Conservation (phyloP, 202 grass and related monocot genomes). For the Alloteropsis angusta region DNA sequence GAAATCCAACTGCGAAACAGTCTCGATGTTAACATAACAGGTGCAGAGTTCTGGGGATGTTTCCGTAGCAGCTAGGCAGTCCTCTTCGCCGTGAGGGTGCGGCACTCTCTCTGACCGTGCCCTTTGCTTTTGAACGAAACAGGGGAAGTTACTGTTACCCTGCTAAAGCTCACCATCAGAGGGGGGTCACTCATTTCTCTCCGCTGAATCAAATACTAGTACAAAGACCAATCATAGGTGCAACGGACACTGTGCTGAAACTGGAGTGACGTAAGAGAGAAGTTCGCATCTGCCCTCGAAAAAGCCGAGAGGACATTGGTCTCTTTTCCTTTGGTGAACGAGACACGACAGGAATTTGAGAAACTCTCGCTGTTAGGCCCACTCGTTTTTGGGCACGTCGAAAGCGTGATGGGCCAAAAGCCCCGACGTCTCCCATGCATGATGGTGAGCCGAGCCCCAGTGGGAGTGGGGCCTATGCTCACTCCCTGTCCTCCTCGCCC, state of each 20-base stretch:
- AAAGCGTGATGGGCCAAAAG: conserved; percentile 16
- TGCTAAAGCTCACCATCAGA: too few relatives aligned
- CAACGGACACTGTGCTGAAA: background rate
- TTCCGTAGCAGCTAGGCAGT: background rate
- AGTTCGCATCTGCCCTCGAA: background rate
- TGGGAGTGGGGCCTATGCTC: background rate
- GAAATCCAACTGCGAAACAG: background rate
- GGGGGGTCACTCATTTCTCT: background rate
- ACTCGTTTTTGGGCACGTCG: conserved; percentile 27
- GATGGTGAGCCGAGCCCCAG: background rate
- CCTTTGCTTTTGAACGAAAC: too few relatives aligned
- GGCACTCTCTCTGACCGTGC: background rate
- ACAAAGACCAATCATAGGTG: too few relatives aligned
- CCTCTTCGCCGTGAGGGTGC: background rate
- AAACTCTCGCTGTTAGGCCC: background rate
- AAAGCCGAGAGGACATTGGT: background rate
- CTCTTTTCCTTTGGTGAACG: background rate
- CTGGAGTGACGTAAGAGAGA: background rate
- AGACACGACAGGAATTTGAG: background rate
- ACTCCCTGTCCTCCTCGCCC: background rate
- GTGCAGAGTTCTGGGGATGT: background rate
- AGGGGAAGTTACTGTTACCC: too few relatives aligned
- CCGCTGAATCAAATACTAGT: too few relatives aligned
- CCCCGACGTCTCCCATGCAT: background rate
- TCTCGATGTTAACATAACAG: background rate